phyloP scores from a whole-genome alignment of 257 asterid genomes.

The Nicotiana paniculata region DNA sequence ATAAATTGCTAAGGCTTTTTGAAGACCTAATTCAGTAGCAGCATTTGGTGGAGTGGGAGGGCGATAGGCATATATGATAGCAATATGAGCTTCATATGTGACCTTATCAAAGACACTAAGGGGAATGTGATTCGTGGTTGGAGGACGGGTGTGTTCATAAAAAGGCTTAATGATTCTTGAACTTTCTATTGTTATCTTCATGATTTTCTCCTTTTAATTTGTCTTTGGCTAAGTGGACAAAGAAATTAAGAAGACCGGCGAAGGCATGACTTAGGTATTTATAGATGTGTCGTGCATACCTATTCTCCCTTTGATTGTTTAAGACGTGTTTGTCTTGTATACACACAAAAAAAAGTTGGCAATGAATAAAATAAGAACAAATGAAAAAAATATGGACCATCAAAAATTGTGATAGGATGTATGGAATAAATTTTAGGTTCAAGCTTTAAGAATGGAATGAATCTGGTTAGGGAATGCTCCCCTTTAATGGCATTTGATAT shows the following conservation, averaged over 20 bases:
- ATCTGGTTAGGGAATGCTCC: too few species aligned
- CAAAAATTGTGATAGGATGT: too few species aligned
- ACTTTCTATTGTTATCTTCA: slow-evolving; percentile 47
- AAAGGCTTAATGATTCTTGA: slow-evolving; percentile 61
- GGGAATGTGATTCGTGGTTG: slow-evolving; percentile 24
- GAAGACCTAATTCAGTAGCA: slow-evolving; percentile 45
- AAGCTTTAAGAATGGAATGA: too few species aligned
- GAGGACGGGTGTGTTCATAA: slow-evolving; percentile 40
- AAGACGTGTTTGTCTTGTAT: background rate
- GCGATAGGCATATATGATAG: slow-evolving; percentile 58
- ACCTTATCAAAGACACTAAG: slow-evolving; percentile 63
- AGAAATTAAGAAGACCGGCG: background rate
- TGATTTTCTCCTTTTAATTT: slow-evolving; percentile 4
- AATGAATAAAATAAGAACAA: background rate
- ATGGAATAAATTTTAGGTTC: too few species aligned
- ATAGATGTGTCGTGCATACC: background rate
- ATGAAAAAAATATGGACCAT: background rate
- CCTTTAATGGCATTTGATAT: too few species aligned
- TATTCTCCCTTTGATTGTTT: background rate
- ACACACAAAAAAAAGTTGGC: background rate
- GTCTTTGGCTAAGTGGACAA: background rate
- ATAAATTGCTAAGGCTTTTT: slow-evolving; percentile 43
- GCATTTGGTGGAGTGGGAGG: slow-evolving; percentile 56
- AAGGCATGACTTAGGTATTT: background rate
- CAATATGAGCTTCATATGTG: slow-evolving; percentile 57